Base-by-base conservation (phyloP, 176 grass and related monocot genomes). In the Hsuehochloa calcarea region DNA sequence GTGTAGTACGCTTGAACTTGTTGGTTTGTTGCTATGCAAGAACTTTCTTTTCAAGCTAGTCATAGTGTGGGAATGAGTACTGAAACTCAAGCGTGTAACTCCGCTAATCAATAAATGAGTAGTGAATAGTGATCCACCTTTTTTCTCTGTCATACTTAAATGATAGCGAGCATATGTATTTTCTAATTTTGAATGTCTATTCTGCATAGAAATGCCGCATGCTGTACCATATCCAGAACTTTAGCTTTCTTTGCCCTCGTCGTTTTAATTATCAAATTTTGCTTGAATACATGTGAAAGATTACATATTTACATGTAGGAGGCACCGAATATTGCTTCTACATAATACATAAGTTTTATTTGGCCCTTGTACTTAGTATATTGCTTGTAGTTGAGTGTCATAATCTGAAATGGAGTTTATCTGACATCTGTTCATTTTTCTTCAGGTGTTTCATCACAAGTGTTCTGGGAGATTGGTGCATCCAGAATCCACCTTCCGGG, bases 401-500 rank as follows among this genome's bases (percentile, higher is more conserved):
- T n/a, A 27, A 59, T 65, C 65, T 61, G n/a, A 26, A 6, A 52
- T 52, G 50, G 50, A 19, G 5, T 72, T 82, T 15, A 35, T 84
- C 20, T 74, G 11, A 77, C 50, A 29, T 69, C 2, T 70, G 27
- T 38, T 20, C 27, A 10, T 82, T 62, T 75, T 34, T 84, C 17
- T 87, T 61, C 27, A 84, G 80, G 75, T 84, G 59, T 54, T 49
- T 51, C 31, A 10, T 85, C 14, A 8, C 62, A 63, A 70, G 9
- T 80, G 62, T 35, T 84, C 41, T 84, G 40, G 80, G 43, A 80
- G 60, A 80, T 83, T 51, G 59, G 29, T 73, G 84, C 72, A 72
- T 73, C 79, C 22, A 22, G 39, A 73, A 86, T 82, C 58, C 45
- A 82, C 22, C 58, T 78, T 78, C 72, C 44, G 56, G 88, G 22